A percentile compares a stretch with the other conserved stretches of the same genome.
Conservation (phyloP, 805 yeast species). For the Cyberlindnera suaveolens region DNA sequence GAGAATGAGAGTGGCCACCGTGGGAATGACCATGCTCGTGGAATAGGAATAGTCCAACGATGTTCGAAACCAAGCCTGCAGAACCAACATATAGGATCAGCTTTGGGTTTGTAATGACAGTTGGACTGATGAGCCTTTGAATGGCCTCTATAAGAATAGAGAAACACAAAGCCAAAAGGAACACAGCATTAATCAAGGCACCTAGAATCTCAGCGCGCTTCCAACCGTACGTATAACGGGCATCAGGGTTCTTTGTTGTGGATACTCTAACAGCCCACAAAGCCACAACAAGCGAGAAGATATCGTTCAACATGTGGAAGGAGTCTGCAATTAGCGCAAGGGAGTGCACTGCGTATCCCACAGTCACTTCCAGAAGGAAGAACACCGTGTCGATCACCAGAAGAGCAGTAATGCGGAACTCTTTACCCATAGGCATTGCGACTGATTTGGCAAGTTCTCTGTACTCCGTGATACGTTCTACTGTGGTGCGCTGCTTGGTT, state of each 20-base stretch:
- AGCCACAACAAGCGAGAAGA: slow-evolving; percentile 82
- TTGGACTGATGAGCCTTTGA: slow-evolving; percentile 81
- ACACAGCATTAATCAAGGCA: slow-evolving; percentile 90
- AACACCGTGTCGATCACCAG: slow-evolving; percentile 73
- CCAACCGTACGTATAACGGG: slow-evolving; percentile 95
- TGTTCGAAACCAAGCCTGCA: slow-evolving; percentile 77
- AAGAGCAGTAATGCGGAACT: slow-evolving; percentile 64
- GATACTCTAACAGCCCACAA: slow-evolving; percentile 95
- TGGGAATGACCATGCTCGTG: slow-evolving; percentile 75
- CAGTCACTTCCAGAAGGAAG: slow-evolving; percentile 77
- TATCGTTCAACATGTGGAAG: slow-evolving; percentile 96
- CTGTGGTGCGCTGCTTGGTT: not conserved
- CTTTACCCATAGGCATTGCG: slow-evolving; percentile 35
- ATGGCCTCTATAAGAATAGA: slow-evolving; percentile 89
- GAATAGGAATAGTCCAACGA: slow-evolving; percentile 79
- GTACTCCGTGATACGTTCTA: not conserved
- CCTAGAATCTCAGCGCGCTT: slow-evolving; percentile 96
- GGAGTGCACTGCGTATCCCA: slow-evolving; percentile 90
- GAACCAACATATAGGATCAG: slow-evolving; percentile 76
- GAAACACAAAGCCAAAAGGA: slow-evolving; percentile 84
- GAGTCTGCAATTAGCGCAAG: slow-evolving; percentile 94
- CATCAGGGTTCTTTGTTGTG: slow-evolving; percentile 72
- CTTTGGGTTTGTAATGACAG: slow-evolving; percentile 72
- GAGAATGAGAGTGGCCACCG: slow-evolving; percentile 34
- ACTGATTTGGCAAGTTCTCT: too few relatives aligned